phyloP scores from a whole-genome alignment of 768 basidiomycete genomes.

The Pleurotus salmoneostramineus region DNA sequence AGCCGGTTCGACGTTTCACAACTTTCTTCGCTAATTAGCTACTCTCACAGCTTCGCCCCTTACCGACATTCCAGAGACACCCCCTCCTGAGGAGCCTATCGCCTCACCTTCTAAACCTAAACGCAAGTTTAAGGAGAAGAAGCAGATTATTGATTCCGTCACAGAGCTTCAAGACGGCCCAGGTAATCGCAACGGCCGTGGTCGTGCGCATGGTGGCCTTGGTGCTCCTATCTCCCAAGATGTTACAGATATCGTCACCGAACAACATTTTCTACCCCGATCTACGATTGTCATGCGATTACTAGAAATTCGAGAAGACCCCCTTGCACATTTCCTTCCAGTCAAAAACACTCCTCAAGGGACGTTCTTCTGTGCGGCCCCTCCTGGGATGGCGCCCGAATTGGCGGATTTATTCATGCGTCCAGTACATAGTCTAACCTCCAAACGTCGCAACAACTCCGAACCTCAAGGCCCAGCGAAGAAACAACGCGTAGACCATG shows the following conservation, averaged over 20 bases:
- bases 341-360: constrained; percentile 70
- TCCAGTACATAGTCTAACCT: constrained; percentile 46
- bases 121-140: constrained; percentile 68
- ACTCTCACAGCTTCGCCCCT: constrained; percentile 61
- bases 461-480: constrained; percentile 61
- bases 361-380: constrained; percentile 78
- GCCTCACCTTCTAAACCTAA: constrained; percentile 38
- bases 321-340: constrained; percentile 81
- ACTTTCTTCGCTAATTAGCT: not conserved
- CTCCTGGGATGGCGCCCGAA: constrained; percentile 80
- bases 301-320: constrained; percentile 81
- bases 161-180: constrained; percentile 76
- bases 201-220: constrained; percentile 41
- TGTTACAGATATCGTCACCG: constrained; percentile 69
- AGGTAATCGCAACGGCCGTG: constrained; percentile 49
- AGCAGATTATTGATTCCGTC: constrained; percentile 86
- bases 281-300: constrained; percentile 84
- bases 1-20: not conserved
- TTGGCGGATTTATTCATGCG: constrained; percentile 82
- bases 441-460: constrained; percentile 58
- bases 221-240: constrained; percentile 51
- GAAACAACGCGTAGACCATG: constrained; percentile 45
- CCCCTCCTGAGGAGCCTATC: constrained; percentile 57
- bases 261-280: constrained; percentile 82
- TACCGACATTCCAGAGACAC: constrained; percentile 72